phyloP scores from a whole-genome alignment of 2,329 filamentous ascomycete species.

The Hirsutella thompsonii region DNA sequence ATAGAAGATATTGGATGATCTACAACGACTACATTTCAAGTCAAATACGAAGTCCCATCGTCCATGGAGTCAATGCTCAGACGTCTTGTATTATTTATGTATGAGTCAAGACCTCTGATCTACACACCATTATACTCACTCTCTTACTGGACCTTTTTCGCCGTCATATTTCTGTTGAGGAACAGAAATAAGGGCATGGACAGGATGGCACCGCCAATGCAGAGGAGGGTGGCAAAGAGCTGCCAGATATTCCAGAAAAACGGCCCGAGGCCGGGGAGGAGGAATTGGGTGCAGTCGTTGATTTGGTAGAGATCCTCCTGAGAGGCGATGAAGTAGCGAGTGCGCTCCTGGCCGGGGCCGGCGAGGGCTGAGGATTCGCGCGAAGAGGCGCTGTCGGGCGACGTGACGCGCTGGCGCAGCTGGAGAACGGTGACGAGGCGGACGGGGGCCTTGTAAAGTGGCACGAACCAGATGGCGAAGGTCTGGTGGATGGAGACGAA shows the following conservation, averaged over 20 bases:
- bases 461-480: slow-evolving; percentile 66
- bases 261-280: slow-evolving; percentile 45
- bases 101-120: too few species aligned
- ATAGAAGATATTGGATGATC: neutral
- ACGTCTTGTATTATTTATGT: too few species aligned
- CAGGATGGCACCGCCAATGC: slow-evolving; percentile 42
- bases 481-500: slow-evolving; percentile 64
- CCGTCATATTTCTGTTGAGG: slow-evolving; percentile 11
- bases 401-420: slow-evolving; percentile 33
- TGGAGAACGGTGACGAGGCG: slow-evolving; percentile 55
- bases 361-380: slow-evolving; percentile 6
- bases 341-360: slow-evolving; percentile 9
- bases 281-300: slow-evolving; percentile 62
- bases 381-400: slow-evolving; percentile 3
- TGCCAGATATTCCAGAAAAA: slow-evolving; percentile 47
- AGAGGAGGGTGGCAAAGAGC: slow-evolving; percentile 49
- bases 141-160: slow-evolving; percentile 5
- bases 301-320: slow-evolving; percentile 78
- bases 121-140: neutral
- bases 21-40: too few species aligned
- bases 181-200: slow-evolving; percentile 21
- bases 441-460: slow-evolving; percentile 58
- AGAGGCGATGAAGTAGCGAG: slow-evolving; percentile 53
- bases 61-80: too few species aligned
- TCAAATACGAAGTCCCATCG: too few species aligned